Evolutionary conservation across 805 yeast species (phyloP), one percentile per base, ranked within the genome.

Genomic region (Maudiozyma saulgeensis): DNA sequence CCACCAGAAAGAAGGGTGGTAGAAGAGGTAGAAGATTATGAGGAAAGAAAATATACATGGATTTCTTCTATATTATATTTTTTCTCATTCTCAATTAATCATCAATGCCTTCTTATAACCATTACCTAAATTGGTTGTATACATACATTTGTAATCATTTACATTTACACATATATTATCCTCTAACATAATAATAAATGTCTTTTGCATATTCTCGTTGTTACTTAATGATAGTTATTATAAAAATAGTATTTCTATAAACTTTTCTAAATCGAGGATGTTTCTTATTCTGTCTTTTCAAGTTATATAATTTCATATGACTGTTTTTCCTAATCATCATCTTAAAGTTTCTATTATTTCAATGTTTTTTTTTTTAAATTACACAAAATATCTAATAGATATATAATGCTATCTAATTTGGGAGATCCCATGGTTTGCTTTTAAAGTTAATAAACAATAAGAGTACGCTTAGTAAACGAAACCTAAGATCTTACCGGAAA

Each of bases 1-100:
- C 98, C 69, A 95, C 99, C 77, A 93, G 99, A 86, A 87, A 91
- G 88, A 95, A 93, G 95, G 99, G 99, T 88, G 99, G 99, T 87
- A 93, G 99, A 83, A 90, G 99, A 84, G 99, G 99, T 91, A 91
- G 99, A 85, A 89, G 99, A 87, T 85, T 90, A 79, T 87, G 77
- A 78, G 8, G 32, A 28, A 28, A 28, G 32, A 28, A 37, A 37
- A 18, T 4, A 37, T 37, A 6, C 13, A 18, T 37, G 40, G 18
- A n/a, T 37, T 18, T 37, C 16, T 16, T 18, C 19, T 18, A 37
- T 37, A 37, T 18, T 37, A 5, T 16, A 8, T 8, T 37, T 18
- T 37, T 7, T 37, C 40, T 13, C 9, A 8, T 8, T 37, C 18
- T 37, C 18, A 16, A 8, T 37, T 8, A n/a, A 37, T 28, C 32